These are phyloP conservation scores for Trichoderma orchidacearum DNA, from an alignment of 495 filamentous ascomycete genomes.

Conservation along the genomic window DNA sequence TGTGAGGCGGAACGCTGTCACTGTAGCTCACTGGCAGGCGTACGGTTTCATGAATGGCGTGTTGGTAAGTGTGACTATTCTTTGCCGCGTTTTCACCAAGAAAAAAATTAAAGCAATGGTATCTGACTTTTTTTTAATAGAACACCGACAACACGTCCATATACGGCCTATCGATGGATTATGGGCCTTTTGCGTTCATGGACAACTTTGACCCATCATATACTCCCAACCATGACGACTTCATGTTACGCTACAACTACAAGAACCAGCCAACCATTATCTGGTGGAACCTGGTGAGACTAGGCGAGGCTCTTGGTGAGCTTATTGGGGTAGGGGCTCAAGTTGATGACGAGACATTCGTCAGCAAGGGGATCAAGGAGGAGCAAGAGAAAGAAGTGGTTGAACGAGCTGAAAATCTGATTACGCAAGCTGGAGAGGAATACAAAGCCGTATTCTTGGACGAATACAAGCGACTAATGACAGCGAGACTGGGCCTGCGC, in stretches of 20 bases:
- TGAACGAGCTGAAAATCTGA: slow-evolving; percentile 67
- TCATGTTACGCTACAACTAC: slow-evolving; percentile 75
- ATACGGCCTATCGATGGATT: slow-evolving; percentile 79
- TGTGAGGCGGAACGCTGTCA: slow-evolving; percentile 69
- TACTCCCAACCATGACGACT: slow-evolving; percentile 94
- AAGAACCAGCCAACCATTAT: slow-evolving; percentile 89
- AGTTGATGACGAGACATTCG: slow-evolving; percentile 57
- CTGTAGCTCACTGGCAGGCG: slow-evolving; percentile 88
- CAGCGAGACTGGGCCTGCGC: slow-evolving; percentile 58
- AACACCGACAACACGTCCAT: slow-evolving; percentile 93
- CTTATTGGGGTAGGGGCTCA: slow-evolving; percentile 57
- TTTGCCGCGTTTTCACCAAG: no score
- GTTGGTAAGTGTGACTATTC: no score
- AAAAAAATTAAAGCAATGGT: neutral
- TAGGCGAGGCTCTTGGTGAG: slow-evolving; percentile 86
- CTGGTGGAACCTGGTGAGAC: slow-evolving; percentile 95
- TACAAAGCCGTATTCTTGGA: slow-evolving; percentile 73
- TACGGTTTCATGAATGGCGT: slow-evolving; percentile 98
- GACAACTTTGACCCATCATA: slow-evolving; percentile 89
- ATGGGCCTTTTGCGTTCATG: slow-evolving; percentile 92
- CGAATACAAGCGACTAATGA: slow-evolving; percentile 80
- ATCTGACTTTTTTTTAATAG: neutral
- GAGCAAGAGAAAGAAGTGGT: slow-evolving; percentile 53
- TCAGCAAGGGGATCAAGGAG: slow-evolving; percentile 55
- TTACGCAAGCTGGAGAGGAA: slow-evolving; percentile 64